Evolutionary conservation across 176 grass and related monocot genomes (phyloP), one percentile per base, ranked within the genome.

Genomic region (Rhynchospora pubera): DNA sequence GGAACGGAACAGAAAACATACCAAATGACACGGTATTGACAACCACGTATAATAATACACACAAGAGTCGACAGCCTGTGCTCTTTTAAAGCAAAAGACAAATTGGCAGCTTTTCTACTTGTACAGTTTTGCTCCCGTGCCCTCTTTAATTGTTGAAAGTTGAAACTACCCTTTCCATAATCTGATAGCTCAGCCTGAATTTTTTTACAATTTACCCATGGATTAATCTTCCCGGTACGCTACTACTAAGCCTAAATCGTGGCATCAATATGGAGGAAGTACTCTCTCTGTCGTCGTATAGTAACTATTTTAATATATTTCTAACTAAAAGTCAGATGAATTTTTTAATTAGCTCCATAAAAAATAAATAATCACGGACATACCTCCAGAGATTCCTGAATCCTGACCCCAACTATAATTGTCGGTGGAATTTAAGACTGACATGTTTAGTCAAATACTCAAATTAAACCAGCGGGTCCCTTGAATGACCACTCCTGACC

Each of bases 81-180:
- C n/a, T n/a, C n/a, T n/a, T n/a, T n/a, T n/a, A n/a, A n/a, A n/a
- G n/a, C n/a, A n/a, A n/a, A n/a, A n/a, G n/a, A n/a, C n/a, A n/a
- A n/a, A n/a, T n/a, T n/a, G n/a, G n/a, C n/a, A n/a, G n/a, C n/a
- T n/a, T n/a, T n/a, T n/a, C n/a, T n/a, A n/a, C n/a, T n/a, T 62
- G 10, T 26, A 62, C 60, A 11, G 60, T 62, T 62, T 14, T 59
- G 18, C 67, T 21, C 69, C 78, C 58, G 62, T 22, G 58, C 16
- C 12, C 61, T 76, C 76, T 18, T 26, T 85, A 69, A 78, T 48
- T 42, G 24, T 83, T 79, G 62, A 79, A 71, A 83, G 24, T 83
- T 79, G 62, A 79, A 71, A 83, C 18, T 7, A 30, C 75, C 77
- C 60, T 23, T 62, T 11, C 57, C 62, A 87, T 55, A 45, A 64